Base-by-base conservation (phyloP, 495 filamentous ascomycete species). In the Penicillium canescens region DNA sequence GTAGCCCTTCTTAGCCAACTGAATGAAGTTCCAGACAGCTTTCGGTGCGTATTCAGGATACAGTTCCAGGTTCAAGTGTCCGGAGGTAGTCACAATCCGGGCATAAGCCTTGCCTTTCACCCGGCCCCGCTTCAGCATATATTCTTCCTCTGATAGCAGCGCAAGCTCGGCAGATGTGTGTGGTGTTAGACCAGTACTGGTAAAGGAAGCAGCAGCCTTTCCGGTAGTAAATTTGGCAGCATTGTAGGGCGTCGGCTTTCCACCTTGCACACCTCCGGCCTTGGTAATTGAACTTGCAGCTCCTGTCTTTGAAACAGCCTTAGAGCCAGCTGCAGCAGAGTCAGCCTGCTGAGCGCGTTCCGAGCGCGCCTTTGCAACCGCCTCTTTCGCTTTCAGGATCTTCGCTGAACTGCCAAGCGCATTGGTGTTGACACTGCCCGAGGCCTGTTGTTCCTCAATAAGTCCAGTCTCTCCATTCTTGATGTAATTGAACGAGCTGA, bases 1-100 rank as follows among this genome's bases (percentile, higher is more conserved):
- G 73, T 96, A 96, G 1, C 93, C 95, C 53, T 84, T 87, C 62
- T 96, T 89, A 9, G 92, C 82, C 8, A 99, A 78, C 45, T 89
- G 86, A 38, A 94, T 80, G 69, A 99, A 98, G 69, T 99, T 99
- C 88, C 91, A 99, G 16, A 97, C 94, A 4, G 94, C 92, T 55
- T 86, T 86, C 1, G 94, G 94, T 2, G 94, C 91, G 56, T 86
- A 86, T 64, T 97, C 94, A 8, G 94, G 86, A 47, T 89, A 86
- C n/a, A 99, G 77, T 59, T 97, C 92, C 59, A 99, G 72, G 60
- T 90, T 97, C 13, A 98, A 67, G 53, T 89, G 81, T 13, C 95
- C 93, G 11, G 86, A 77, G 42, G 82, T 90, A 3, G 94, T 98
- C 23, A 83, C 80, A n/a, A 99, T 82, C 14, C 91, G 84, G 12